Base-by-base conservation (phyloP, 371 early-diverging fungal genomes). In the Blakeslea trispora region DNA sequence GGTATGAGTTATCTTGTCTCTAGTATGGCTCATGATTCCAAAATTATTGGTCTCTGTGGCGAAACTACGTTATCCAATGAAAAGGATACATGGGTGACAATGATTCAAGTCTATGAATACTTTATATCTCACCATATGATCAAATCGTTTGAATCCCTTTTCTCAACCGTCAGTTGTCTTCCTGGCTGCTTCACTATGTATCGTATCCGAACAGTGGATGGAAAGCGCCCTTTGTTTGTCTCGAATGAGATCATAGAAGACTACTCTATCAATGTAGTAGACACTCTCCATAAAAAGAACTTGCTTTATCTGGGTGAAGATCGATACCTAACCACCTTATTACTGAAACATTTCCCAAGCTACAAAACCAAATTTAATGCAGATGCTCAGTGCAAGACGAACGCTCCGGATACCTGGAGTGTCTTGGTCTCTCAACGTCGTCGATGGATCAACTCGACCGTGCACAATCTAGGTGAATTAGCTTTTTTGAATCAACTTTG, bases 361-460 rank as follows among this genome's bases (percentile, higher is more conserved):
- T 88, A 88, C 79, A 97, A 97, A 71, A 91, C 94, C 59, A 92
- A 93, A 58, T 99, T 99, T 78, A 90, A 91, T 3, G 84, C 97
- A 1, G 87, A 92, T 50, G 99, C 99, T 9, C 83, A 89, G 63
- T 98, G 99, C 66, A 81, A 84, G 64, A 99, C 99, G 21, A 88
- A 85, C 57, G 99, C 95, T 1, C 99, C 99, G 3, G 97, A 97
- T 56, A 76, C 80, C 55, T 98, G 96, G 87, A 77, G 81, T 28
- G 91, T 99, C 5, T 81, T 99, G 45, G 68, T 99, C 18, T 98
- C 98, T 10, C 99, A 98, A 71, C 88, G 99, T 59, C 90, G 99
- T 64, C 83, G 99, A 57, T 98, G 99, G 99, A 98, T 98, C 61
- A 98, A 98, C 79, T 95, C 96, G 8, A 98, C 99, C 0, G 85